A percentile compares a stretch with the other conserved stretches of the same genome.
phyloP scores from a whole-genome alignment of 192 early-diverging fungal genomes.

The Umbelopsis ramanniana region DNA sequence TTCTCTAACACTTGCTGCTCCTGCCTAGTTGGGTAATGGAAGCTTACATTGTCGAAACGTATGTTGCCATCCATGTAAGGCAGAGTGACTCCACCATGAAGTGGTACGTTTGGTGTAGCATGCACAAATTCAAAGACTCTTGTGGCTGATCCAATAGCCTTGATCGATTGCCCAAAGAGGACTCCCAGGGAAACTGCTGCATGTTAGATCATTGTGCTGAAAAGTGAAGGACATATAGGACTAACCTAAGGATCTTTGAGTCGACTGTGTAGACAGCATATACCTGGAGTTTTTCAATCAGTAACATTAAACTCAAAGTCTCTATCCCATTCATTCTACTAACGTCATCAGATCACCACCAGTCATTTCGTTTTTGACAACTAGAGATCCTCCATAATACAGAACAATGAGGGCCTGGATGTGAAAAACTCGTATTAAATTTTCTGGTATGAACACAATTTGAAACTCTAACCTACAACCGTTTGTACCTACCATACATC shows the following conservation, averaged over 20 bases:
- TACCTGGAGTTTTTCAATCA: conserved; percentile 23
- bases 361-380: conserved; percentile 54
- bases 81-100: conserved; percentile 43
- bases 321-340: background rate
- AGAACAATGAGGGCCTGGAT: conserved; percentile 51
- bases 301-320: background rate
- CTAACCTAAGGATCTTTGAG: conserved; percentile 61
- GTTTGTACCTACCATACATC: conserved; percentile 47
- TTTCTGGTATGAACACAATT: background rate
- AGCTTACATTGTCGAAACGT: conserved; percentile 74
- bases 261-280: conserved; percentile 64
- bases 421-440: background rate
- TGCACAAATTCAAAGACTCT: conserved; percentile 61
- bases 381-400: conserved; percentile 61
- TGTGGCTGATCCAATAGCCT: conserved; percentile 52
- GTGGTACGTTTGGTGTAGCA: conserved; percentile 46
- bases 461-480: no score
- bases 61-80: conserved; percentile 60
- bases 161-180: conserved; percentile 63
- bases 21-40: conserved; percentile 81
- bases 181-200: conserved; percentile 52
- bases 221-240: background rate
- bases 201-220: background rate
- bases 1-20: conserved; percentile 79
- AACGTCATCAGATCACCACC: conserved; percentile 65